Evolutionary conservation across 176 grass and related monocot genomes (phyloP).

Genomic region (Aechmea fasciata): DNA sequence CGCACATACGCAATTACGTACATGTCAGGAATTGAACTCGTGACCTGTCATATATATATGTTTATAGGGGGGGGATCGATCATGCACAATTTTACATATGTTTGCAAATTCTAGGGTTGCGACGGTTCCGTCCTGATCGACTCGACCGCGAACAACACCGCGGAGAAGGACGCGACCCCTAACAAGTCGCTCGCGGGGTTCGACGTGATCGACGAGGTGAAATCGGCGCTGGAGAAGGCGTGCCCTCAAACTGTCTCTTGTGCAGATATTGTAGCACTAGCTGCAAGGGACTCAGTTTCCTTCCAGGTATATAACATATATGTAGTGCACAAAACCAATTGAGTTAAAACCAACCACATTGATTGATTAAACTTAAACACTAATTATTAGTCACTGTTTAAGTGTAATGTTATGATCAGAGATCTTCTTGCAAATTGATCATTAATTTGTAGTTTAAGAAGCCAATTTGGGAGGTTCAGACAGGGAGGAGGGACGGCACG

Average conservation of each 20-base stretch:
- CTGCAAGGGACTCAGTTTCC: constrained; percentile 23
- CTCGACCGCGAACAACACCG: constrained; percentile 17
- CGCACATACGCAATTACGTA: no score
- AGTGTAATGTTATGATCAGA: background rate
- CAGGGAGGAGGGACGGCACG: constrained; percentile 14
- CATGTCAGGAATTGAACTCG: no score
- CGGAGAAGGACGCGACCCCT: constrained; percentile 16
- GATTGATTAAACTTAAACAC: background rate
- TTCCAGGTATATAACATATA: background rate
- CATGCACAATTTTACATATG: background rate
- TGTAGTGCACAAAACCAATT: background rate
- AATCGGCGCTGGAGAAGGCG: constrained; percentile 17
- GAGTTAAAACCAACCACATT: no score
- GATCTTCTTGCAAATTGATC: no score
- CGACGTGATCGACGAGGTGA: constrained; percentile 25
- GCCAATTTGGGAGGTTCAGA: background rate
- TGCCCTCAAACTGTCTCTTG: constrained; percentile 39
- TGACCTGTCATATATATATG: no score
- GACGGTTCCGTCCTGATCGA: constrained; percentile 30
- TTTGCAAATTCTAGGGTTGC: constrained; percentile 7
- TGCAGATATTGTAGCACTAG: constrained; percentile 39
- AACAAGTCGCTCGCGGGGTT: constrained; percentile 12
- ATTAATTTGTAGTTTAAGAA: background rate
- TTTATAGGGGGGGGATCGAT: no score
- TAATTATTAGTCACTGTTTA: background rate